phyloP scores from a whole-genome alignment of 2,329 filamentous ascomycete species.

The Myriosclerotinia scirpicola region DNA sequence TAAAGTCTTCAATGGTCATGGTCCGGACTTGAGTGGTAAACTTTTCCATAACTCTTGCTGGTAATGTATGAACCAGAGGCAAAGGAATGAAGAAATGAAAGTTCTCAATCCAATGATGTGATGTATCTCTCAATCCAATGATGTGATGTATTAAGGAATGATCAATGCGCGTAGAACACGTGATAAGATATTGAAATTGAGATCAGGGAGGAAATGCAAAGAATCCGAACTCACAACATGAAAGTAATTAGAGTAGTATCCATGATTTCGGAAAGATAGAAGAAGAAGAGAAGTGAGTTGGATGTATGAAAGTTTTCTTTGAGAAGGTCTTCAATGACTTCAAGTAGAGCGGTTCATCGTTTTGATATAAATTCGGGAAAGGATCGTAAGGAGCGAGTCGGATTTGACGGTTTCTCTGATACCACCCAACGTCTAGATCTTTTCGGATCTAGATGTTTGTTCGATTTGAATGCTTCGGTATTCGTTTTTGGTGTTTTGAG shows the following conservation, averaged over 20 bases:
- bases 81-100: neutral
- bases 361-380: neutral
- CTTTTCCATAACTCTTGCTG: neutral
- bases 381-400: neutral
- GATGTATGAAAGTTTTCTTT: neutral
- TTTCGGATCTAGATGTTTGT: neutral
- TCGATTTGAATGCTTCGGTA: neutral
- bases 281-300: conserved; percentile 12
- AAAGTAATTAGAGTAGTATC: conserved; percentile 67
- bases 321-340: conserved; percentile 9
- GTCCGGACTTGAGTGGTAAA: neutral
- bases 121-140: neutral
- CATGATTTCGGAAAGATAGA: conserved; percentile 33
- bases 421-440: neutral
- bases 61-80: no score
- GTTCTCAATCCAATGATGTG: neutral
- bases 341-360: conserved; percentile 1
- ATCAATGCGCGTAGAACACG: conserved; percentile 15
- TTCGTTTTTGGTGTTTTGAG: neutral
- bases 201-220: conserved; percentile 5
- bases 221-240: conserved; percentile 51
- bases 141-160: neutral
- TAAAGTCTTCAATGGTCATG: neutral
- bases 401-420: conserved; percentile 2
- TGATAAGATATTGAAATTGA: neutral